These are phyloP conservation scores for Fraxinus ornus DNA, from an alignment of 305 asterid species.

Conservation along the genomic window DNA sequence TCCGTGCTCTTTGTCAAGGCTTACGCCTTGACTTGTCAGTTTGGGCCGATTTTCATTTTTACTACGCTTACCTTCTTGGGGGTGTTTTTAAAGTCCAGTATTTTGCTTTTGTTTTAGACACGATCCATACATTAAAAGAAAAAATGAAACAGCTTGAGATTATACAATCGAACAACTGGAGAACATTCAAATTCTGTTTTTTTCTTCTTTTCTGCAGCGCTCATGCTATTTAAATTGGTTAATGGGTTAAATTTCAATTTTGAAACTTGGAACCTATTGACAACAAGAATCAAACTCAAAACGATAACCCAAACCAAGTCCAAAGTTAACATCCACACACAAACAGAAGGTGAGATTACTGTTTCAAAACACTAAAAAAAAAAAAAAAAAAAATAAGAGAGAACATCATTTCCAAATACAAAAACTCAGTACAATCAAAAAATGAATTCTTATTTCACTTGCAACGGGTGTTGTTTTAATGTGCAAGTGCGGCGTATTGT, in stretches of 20 bases:
- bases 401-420: neutral
- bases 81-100: neutral
- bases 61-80: neutral
- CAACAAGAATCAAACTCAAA: constrained; percentile 4
- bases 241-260: neutral
- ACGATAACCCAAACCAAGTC: neutral
- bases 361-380: constrained; percentile 14
- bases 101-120: neutral
- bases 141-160: neutral
- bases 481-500: neutral
- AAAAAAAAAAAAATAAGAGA: neutral
- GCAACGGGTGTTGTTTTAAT: neutral
- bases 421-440: constrained; percentile 4
- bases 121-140: neutral
- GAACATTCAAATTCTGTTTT: neutral
- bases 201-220: neutral
- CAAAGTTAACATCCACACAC: neutral
- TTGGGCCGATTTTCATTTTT: neutral
- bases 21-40: neutral
- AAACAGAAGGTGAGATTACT: neutral
- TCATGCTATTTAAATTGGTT: neutral
- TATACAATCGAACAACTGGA: neutral
- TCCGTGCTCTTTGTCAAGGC: neutral
- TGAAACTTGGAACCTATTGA: neutral
- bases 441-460: neutral